Percentiles rank a stretch among this genome's conserved stretches.
These are phyloP conservation scores for Lactarius akahatsu DNA, from an alignment of 768 basidiomycete genomes.

Conservation along the genomic window DNA sequence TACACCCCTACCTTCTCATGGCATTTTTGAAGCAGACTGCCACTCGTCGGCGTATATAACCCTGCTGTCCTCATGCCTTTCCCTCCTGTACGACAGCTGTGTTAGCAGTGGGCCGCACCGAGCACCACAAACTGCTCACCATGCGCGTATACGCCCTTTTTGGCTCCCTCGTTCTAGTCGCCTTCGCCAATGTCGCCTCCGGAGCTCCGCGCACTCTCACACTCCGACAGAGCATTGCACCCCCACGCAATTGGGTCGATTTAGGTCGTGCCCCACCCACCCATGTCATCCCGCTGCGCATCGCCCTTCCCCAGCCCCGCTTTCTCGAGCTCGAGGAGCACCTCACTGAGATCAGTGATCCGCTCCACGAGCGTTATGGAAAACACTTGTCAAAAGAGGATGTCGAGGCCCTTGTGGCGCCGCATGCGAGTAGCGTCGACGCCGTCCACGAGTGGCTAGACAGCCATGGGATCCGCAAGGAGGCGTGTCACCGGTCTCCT, in stretches of 20 bases:
- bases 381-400: slow-evolving; percentile 53
- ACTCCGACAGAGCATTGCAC: slow-evolving; percentile 47
- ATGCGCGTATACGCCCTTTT: not conserved
- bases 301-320: slow-evolving; percentile 18
- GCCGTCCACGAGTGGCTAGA: slow-evolving; percentile 56
- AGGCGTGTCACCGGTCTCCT: slow-evolving; percentile 49
- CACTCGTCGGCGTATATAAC: not conserved
- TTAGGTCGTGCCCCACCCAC: slow-evolving; percentile 44
- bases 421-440: slow-evolving; percentile 47
- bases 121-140: not conserved
- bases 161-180: slow-evolving; percentile 2
- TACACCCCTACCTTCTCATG: not conserved
- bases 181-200: not conserved
- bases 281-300: slow-evolving; percentile 51
- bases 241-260: slow-evolving; percentile 51
- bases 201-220: slow-evolving; percentile 22
- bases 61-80: no score
- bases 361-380: slow-evolving; percentile 30
- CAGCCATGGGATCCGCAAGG: slow-evolving; percentile 48
- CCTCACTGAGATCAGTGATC: slow-evolving; percentile 33
- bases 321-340: slow-evolving; percentile 31
- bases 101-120: no score
- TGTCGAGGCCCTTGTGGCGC: slow-evolving; percentile 57
- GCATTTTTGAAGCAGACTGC: not conserved
- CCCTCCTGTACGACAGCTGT: no score